Evolutionary conservation across 139 green algal species (phyloP).

Genomic region (Tetradesmus lagerheimii): DNA sequence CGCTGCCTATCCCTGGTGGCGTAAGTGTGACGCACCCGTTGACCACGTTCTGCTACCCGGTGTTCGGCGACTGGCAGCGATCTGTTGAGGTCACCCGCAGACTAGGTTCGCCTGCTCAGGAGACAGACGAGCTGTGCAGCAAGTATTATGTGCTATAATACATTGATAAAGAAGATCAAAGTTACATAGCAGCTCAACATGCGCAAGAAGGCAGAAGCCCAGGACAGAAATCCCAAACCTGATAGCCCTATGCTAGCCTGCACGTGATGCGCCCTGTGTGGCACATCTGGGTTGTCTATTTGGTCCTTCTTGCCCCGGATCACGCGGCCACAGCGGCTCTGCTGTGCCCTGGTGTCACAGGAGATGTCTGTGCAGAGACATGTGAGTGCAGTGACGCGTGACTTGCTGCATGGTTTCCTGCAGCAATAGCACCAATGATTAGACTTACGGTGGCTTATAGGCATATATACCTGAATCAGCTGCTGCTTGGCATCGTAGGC

Average conservation of each 20-base stretch:
- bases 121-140: not conserved
- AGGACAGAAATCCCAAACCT: not conserved
- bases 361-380: not conserved
- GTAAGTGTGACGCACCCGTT: no score
- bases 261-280: not conserved
- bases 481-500: not conserved
- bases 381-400: not conserved
- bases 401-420: not conserved
- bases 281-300: not conserved
- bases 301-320: not conserved
- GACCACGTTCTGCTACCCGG: no score
- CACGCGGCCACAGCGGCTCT: not conserved
- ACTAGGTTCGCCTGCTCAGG: not conserved
- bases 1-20: no score
- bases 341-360: not conserved
- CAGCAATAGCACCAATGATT: not conserved
- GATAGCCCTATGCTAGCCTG: not conserved
- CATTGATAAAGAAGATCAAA: not conserved
- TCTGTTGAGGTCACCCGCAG: not conserved
- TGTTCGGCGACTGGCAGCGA: not conserved
- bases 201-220: not conserved
- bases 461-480: not conserved
- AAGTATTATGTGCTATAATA: not conserved
- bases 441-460: not conserved
- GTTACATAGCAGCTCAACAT: no score